Base-by-base conservation (phyloP, 176 grass and related monocot genomes). In the Zoysia japonica region DNA sequence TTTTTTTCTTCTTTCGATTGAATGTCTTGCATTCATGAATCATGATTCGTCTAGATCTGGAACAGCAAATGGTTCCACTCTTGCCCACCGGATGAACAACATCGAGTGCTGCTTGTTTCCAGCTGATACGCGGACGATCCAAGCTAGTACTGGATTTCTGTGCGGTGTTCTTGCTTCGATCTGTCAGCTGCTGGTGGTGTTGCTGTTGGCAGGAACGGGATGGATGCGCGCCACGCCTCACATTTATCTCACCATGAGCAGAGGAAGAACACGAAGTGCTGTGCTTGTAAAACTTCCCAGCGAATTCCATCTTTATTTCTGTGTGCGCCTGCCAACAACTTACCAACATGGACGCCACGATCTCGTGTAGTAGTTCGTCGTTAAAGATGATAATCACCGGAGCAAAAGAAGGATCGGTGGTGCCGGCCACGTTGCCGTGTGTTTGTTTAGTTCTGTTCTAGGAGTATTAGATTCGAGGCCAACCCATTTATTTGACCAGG, bases 1-100 rank as follows among this genome's bases (percentile, higher is more conserved):
- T 28, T 28, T 28, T 28, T 28, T 28, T 28, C 28, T 76, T 88
- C 39, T 79, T 77, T 80, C 7, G 2, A 83, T 64, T 74, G 74
- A 2, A 28, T 28, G 28, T 61, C 20, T 19, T 16, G n/a, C 6
- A 20, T 61, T 69, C 3, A 14, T 40, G 50, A 63, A 10, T 45
- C 9, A 28, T 28, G 28, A 16, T 80, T 40, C 47, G 0, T 11
- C 14, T 19, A 55, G 81, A 84, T 84, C 81, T 64, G 13, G 28
- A 79, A 2, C 62, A 52, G 11, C 9, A 53, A 35, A 1, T 5
- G 36, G 8, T 9, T 15, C 6, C 7, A 62, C 63, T 15, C 8
- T 8, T 16, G 6, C 1, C 45, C 9, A 39, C 4, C 63, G 17
- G 44, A 11, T 13, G 20, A 70, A 7, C 17, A 6, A 19, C 41